These are phyloP conservation scores for Chlorella vulgaris DNA, from an alignment of 139 green algal genomes.

Conservation along the genomic window DNA sequence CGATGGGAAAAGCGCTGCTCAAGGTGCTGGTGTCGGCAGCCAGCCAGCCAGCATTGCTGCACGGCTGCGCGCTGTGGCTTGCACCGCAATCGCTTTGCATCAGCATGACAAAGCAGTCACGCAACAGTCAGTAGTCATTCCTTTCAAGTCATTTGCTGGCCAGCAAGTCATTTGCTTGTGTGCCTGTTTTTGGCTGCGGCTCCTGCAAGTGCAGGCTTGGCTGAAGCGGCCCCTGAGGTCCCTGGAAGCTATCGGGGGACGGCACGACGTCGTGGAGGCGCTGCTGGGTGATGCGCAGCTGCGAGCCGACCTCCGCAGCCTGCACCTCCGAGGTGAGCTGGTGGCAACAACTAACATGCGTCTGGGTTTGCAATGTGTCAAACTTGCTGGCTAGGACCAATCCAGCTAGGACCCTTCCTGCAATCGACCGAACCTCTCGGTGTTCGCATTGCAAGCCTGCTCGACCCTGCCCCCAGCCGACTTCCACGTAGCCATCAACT, in stretches of 20 bases:
- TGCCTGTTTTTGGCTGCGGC: too few relatives aligned
- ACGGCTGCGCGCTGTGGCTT: neutral
- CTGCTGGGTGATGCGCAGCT: conserved; percentile 75
- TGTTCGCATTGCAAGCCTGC: neutral
- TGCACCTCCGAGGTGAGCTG: conserved; percentile 69
- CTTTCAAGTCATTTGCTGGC: too few relatives aligned
- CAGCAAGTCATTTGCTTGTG: too few relatives aligned
- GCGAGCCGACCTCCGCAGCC: conserved; percentile 71
- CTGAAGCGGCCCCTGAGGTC: conserved; percentile 94
- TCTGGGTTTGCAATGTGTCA: too few relatives aligned
- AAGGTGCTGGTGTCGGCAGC: conserved; percentile 55
- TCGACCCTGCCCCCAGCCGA: neutral
- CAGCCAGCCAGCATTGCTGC: neutral
- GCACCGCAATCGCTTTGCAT: neutral
- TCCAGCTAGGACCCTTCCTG: too few relatives aligned
- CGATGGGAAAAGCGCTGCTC: conserved; percentile 93
- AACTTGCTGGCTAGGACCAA: too few relatives aligned
- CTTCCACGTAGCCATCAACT: too few relatives aligned
- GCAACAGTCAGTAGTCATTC: too few relatives aligned
- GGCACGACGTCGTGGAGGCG: conserved; percentile 88
- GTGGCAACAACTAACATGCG: too few relatives aligned
- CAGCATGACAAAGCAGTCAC: too few relatives aligned
- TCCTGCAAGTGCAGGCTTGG: conserved; percentile 84
- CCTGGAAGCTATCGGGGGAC: conserved; percentile 64
- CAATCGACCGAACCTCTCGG: neutral